Evolutionary conservation across 2,329 filamentous ascomycete genomes (phyloP), one percentile per base, ranked within the genome.

Genomic region (Colletotrichum agaves): DNA sequence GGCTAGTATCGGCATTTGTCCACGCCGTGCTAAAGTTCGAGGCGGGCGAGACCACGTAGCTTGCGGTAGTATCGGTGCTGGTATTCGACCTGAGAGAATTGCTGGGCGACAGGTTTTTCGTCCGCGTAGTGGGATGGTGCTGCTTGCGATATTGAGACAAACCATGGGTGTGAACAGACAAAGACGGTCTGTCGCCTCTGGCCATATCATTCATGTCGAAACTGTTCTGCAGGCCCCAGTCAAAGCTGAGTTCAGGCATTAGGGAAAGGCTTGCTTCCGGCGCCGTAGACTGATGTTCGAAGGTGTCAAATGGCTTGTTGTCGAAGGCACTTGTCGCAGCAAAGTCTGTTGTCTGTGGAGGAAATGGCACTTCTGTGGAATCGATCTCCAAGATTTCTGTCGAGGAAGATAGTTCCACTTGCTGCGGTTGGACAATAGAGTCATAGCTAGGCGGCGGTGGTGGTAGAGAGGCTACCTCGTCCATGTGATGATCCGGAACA

Each of bases 351-450:
- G 55, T 19, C 17, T 43, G 49, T 10, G 46, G 11, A 11, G 60
- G 50, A 13, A 56, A 72, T 66, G 77, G 73, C 55, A 85, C 74
- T 69, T 85, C 81, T 50, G 73, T 76, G 4, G 85, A 86, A 73
- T 86, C 85, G 67, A 87, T 81, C 71, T 87, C 85, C 66, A 84
- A 76, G 50, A 87, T 85, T 74, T 85, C 83, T 55, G 77, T 84
- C 5, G 83, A 81, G n/a, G 79, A 81, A 17, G 79, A 81, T 15
- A 87, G 76, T 73, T 87, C 85, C 58, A 77, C 75, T 52, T 80
- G 74, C 50, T 66, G 72, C 62, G 71, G 67, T 67, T 76, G 75
- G 55, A 76, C 72, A 39, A 83, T 75, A 37, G 81, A 81, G 46
- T 83, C 80, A 73, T 85, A 86, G 65, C 80, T 82, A 19, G 83